phyloP scores from a whole-genome alignment of 352 stramenopile species.

The Phytopythium montanum region DNA sequence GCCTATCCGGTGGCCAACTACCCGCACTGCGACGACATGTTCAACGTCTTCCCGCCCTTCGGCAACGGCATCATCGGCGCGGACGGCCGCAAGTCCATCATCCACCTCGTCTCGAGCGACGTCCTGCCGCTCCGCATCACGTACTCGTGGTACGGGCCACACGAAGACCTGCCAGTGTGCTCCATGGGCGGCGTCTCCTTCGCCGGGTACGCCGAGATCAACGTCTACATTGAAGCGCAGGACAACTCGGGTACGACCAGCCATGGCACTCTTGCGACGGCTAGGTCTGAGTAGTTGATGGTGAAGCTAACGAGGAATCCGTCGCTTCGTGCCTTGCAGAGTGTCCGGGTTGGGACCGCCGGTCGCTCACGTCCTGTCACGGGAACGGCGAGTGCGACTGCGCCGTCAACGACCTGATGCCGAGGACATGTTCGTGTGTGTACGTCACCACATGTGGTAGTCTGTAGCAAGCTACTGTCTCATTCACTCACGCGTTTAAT shows the following conservation, averaged over 20 bases:
- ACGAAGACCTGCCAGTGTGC: slow-evolving; percentile 53
- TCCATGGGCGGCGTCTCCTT: slow-evolving; percentile 80
- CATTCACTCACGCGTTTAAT: neutral
- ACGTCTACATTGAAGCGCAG: slow-evolving; percentile 79
- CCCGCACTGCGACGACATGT: slow-evolving; percentile 85
- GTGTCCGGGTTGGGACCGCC: slow-evolving; percentile 71
- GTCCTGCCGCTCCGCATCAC: slow-evolving; percentile 43
- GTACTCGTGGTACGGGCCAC: slow-evolving; percentile 57
- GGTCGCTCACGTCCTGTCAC: slow-evolving; percentile 42
- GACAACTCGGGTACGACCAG: slow-evolving; percentile 54
- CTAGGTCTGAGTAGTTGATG: neutral
- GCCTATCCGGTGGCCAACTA: slow-evolving; percentile 70
- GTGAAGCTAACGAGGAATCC: neutral
- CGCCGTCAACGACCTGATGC: slow-evolving; percentile 53
- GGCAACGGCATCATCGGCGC: slow-evolving; percentile 70
- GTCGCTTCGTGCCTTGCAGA: slow-evolving; percentile 14
- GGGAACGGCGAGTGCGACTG: slow-evolving; percentile 72
- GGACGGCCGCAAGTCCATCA: slow-evolving; percentile 60
- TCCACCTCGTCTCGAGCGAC: slow-evolving; percentile 39
- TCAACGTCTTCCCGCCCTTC: slow-evolving; percentile 74
- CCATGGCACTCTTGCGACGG: neutral
- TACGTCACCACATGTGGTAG: slow-evolving; percentile 25
- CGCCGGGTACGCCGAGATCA: slow-evolving; percentile 69
- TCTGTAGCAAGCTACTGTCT: neutral
- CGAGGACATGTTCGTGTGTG: slow-evolving; percentile 61